A percentile compares a stretch with the other conserved stretches of the same genome.
Evolutionary conservation across 148 eudicot species (phyloP).

Genomic region (Pouteria glomerata): DNA sequence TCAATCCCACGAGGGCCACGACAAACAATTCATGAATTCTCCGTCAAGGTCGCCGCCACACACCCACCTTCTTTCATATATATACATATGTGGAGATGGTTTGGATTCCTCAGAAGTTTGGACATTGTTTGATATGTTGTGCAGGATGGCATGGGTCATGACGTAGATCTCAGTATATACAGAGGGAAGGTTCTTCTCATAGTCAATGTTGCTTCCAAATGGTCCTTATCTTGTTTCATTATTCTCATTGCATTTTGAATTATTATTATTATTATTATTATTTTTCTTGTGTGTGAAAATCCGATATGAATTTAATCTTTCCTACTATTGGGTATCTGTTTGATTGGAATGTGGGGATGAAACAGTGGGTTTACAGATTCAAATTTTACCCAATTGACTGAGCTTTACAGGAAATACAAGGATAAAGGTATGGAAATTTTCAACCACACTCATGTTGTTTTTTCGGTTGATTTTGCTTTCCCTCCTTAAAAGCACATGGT

Average conservation of each 20-base stretch:
- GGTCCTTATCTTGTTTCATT: constrained; percentile 1
- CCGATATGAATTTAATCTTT: neutral
- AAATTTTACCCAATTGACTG: constrained; percentile 76
- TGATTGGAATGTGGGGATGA: constrained; percentile 10
- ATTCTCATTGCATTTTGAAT: neutral
- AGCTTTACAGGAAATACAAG: constrained; percentile 60
- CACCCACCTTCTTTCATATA: neutral
- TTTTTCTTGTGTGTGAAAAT: neutral
- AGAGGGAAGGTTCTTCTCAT: constrained; percentile 14
- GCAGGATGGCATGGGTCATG: constrained; percentile 15
- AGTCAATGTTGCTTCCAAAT: constrained; percentile 20
- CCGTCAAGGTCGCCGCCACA: constrained; percentile 31
- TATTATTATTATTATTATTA: too few species aligned
- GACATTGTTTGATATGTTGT: too few species aligned
- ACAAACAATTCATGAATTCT: constrained; percentile 10
- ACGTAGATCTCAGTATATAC: constrained; percentile 15
- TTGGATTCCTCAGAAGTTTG: too few species aligned
- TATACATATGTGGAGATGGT: neutral
- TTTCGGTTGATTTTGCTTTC: constrained; percentile 2
- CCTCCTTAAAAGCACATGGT: neutral
- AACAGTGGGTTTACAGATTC: constrained; percentile 67
- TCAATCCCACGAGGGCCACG: constrained; percentile 12
- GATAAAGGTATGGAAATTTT: constrained; percentile 46
- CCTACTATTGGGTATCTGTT: neutral
- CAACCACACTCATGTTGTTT: neutral